Evolutionary conservation across 371 early-diverging fungal genomes (phyloP).

Genomic region (Circinella umbellata): DNA sequence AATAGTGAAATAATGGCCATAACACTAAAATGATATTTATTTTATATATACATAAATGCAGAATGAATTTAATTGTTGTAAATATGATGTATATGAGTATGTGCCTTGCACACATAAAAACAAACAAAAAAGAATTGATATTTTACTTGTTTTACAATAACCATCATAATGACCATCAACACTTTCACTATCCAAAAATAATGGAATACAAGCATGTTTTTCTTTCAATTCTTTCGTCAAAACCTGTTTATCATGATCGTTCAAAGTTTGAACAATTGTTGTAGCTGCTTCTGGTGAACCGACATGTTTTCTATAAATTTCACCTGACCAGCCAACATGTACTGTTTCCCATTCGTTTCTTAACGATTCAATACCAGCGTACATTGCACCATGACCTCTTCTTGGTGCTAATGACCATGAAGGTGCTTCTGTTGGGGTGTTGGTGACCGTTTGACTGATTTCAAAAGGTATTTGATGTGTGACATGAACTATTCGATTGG

Average conservation of each 20-base stretch:
- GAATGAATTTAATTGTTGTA: too few relatives aligned
- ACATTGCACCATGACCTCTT: constrained; percentile 79
- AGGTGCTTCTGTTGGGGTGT: too few relatives aligned
- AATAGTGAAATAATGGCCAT: constrained; percentile 99
- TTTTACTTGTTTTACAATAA: constrained; percentile 87
- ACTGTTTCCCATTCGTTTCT: constrained; percentile 50
- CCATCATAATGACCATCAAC: constrained; percentile 87
- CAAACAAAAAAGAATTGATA: not conserved
- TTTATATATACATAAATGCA: not conserved
- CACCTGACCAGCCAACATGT: constrained; percentile 75
- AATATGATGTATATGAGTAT: too few relatives aligned
- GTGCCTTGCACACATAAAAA: too few relatives aligned
- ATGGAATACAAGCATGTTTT: constrained; percentile 69
- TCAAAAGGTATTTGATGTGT: constrained; percentile 53
- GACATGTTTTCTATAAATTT: constrained; percentile 42
- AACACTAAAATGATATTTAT: constrained; percentile 60
- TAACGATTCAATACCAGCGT: constrained; percentile 70
- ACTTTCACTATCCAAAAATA: constrained; percentile 75
- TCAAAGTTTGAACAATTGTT: constrained; percentile 17
- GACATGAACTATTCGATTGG: constrained; percentile 51
- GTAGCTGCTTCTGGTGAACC: constrained; percentile 37
- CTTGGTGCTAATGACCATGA: constrained; percentile 43
- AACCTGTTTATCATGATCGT: constrained; percentile 39
- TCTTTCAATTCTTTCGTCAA: constrained; percentile 48
- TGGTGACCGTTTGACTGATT: constrained; percentile 5